Conservation (phyloP, 2,329 filamentous ascomycete species). For the Elsinoe australis region DNA sequence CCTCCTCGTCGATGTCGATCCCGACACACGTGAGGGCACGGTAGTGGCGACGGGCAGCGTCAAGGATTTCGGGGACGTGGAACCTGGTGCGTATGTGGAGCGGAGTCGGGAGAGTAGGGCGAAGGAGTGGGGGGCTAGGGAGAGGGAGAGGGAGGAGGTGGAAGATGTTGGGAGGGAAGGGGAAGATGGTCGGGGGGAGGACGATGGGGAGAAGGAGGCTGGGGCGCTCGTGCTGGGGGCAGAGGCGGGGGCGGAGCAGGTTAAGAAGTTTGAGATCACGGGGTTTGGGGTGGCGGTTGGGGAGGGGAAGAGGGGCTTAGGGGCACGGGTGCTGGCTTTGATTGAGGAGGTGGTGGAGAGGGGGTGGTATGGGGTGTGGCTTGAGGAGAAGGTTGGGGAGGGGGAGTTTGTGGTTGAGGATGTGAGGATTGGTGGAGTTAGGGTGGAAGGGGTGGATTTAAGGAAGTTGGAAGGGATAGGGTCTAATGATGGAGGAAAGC, state of each 20-base stretch:
- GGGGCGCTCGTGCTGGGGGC: too few relatives aligned
- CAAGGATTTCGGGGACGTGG: background rate
- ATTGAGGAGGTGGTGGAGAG: background rate
- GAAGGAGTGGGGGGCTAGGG: background rate
- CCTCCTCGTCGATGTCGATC: background rate
- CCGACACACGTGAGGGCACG: background rate
- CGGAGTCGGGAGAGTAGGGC: background rate
- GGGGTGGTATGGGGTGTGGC: background rate
- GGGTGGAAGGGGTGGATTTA: background rate
- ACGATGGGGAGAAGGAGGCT: background rate
- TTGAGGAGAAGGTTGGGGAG: background rate
- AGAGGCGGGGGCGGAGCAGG: too few relatives aligned
- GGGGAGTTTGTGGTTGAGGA: background rate
- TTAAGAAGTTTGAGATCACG: slow-evolving; percentile 1
- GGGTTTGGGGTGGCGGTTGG: background rate
- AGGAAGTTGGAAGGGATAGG: background rate
- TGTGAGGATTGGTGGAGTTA: background rate
- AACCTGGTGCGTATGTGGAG: background rate
- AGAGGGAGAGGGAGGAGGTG: background rate
- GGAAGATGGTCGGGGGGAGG: background rate
- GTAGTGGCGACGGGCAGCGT: background rate
- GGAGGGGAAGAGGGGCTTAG: background rate
- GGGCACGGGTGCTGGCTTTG: slow-evolving; percentile 1
- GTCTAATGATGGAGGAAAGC: background rate
- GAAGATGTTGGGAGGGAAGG: background rate